Evolutionary conservation across 495 filamentous ascomycete genomes (phyloP).

Genomic region (Letharia columbiana): DNA sequence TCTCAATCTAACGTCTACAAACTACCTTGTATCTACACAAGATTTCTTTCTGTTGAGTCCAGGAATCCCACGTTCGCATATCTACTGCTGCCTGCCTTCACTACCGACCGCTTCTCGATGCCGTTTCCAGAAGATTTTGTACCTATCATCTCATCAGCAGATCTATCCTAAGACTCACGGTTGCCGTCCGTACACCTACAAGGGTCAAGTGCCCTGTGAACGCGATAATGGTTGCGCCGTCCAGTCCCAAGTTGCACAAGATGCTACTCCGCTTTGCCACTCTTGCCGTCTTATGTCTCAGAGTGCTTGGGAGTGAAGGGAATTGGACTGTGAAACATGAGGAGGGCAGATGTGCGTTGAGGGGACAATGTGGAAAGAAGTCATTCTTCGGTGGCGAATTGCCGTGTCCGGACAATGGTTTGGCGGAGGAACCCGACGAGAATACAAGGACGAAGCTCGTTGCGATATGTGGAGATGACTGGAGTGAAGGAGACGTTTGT

Average conservation of each 20-base stretch:
- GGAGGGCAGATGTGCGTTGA: slow-evolving; percentile 80
- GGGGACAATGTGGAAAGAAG: slow-evolving; percentile 84
- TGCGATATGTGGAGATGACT: slow-evolving; percentile 77
- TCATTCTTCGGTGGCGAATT: slow-evolving; percentile 78
- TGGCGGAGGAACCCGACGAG: slow-evolving; percentile 62
- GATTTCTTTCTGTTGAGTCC: not conserved
- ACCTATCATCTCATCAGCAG: not conserved
- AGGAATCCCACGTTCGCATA: not conserved
- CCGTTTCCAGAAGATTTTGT: not conserved
- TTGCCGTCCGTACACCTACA: not conserved
- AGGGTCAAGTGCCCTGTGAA: not conserved
- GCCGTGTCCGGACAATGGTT: slow-evolving; percentile 88
- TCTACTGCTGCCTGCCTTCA: slow-evolving; percentile 11
- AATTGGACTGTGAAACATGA: slow-evolving; percentile 60
- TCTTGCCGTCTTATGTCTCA: slow-evolving; percentile 7
- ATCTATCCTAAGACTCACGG: not conserved
- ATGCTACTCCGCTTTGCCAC: slow-evolving; percentile 7
- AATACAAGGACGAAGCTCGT: slow-evolving; percentile 65
- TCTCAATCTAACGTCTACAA: not conserved
- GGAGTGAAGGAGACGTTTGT: slow-evolving; percentile 74
- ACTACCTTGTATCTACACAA: not conserved
- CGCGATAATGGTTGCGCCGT: not conserved
- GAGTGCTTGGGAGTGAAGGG: not conserved
- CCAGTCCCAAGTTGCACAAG: not conserved
- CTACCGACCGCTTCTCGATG: not conserved